Evolutionary conservation across 495 filamentous ascomycete genomes (phyloP).

Genomic region (Penicillium steckii): DNA sequence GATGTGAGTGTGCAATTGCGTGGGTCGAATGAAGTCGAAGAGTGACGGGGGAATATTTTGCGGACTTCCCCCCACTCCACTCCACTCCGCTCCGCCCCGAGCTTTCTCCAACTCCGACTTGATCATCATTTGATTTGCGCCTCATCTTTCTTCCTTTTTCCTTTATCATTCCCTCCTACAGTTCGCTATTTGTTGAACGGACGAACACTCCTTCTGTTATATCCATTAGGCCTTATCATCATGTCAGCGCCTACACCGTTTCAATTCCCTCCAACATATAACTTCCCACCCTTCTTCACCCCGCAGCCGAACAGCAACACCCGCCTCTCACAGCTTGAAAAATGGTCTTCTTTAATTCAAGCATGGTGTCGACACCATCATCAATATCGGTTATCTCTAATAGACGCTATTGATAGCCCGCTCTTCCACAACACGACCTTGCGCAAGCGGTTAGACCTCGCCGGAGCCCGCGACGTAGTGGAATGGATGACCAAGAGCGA

Average conservation of each 20-base stretch:
- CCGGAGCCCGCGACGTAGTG: conserved; percentile 66
- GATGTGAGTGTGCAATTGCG: background rate
- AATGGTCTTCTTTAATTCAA: conserved; percentile 85
- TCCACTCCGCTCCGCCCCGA: background rate
- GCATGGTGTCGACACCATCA: conserved; percentile 77
- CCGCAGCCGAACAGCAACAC: conserved; percentile 75
- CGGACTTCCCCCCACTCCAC: background rate
- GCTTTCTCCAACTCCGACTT: background rate
- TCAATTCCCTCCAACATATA: conserved; percentile 44
- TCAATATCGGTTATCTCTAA: conserved; percentile 66
- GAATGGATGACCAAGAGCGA: conserved; percentile 68
- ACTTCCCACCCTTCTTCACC: conserved; percentile 59
- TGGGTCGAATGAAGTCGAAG: conserved; percentile 3
- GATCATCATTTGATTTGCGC: too few species aligned
- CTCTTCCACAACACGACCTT: conserved; percentile 56
- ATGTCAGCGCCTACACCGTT: conserved; percentile 26
- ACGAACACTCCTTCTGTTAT: background rate
- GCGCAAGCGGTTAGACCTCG: conserved; percentile 54
- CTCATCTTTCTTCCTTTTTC: background rate
- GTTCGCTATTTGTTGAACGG: background rate
- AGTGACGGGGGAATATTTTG: background rate
- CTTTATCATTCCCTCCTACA: background rate
- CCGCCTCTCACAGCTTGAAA: conserved; percentile 70
- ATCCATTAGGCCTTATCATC: background rate
- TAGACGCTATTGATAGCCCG: conserved; percentile 56